Percentiles rank a stretch among this genome's conserved stretches.
Conservation (phyloP, 192 early-diverging fungal genomes). For the Dispira parvispora region DNA sequence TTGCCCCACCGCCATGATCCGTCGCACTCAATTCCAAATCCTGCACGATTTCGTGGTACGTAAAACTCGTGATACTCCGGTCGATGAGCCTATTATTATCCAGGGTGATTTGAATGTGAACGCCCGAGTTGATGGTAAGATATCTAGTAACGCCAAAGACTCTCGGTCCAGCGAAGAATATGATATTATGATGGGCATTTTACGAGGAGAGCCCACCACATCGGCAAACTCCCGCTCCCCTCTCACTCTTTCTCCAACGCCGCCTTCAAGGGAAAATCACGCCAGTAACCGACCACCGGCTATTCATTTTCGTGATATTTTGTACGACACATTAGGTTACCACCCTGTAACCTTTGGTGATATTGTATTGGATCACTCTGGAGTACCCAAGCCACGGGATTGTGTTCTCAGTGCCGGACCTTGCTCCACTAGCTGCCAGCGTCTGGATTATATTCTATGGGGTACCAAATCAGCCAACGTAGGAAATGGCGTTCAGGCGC, state of each 20-base stretch:
- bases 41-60: conserved; percentile 48
- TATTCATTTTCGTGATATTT: not conserved
- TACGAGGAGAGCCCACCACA: conserved; percentile 16
- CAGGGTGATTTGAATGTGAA: conserved; percentile 50
- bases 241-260: not conserved
- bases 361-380: conserved; percentile 27
- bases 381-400: conserved; percentile 31
- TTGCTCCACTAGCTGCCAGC: conserved; percentile 29
- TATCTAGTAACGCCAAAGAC: not conserved
- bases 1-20: conserved; percentile 33
- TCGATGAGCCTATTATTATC: conserved; percentile 37
- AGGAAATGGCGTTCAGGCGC: not conserved
- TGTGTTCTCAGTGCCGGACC: conserved; percentile 36
- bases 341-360: conserved; percentile 76
- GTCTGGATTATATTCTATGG: conserved; percentile 33
- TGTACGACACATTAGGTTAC: conserved; percentile 38
- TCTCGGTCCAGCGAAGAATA: conserved; percentile 26
- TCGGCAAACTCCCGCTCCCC: not conserved
- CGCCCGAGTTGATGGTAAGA: conserved; percentile 21
- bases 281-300: too few relatives aligned
- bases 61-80: conserved; percentile 20
- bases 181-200: conserved; percentile 34
- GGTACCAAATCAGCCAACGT: not conserved
- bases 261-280: too few relatives aligned
- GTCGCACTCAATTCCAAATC: conserved; percentile 42